Conservation (phyloP, 306 rosid species). For the Clitoria ternatea region DNA sequence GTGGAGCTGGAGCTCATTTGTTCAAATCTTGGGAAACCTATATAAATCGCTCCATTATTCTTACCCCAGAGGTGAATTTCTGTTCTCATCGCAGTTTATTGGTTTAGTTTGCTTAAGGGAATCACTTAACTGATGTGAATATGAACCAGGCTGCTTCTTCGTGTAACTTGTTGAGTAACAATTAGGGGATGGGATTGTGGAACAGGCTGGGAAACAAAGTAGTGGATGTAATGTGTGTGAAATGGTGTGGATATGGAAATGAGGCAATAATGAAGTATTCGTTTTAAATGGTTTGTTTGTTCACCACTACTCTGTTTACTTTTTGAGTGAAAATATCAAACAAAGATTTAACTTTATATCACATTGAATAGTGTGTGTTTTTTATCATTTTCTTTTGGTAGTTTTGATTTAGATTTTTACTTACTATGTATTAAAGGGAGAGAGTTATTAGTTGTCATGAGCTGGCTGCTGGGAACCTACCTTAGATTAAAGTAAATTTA, state of each 20-base stretch:
- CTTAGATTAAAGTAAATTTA: background rate
- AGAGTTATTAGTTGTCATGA: background rate
- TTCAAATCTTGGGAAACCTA: conserved; percentile 86
- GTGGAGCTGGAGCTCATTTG: conserved; percentile 97
- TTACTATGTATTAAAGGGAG: background rate
- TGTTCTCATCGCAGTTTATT: background rate
- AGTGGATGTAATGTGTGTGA: background rate
- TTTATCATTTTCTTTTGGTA: background rate
- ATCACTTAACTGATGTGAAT: background rate
- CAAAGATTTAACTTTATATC: background rate
- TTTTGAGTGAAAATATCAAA: background rate
- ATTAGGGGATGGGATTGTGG: background rate
- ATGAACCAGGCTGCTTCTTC: background rate
- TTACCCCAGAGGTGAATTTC: conserved; percentile 78
- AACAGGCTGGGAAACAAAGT: background rate
- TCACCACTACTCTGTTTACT: background rate
- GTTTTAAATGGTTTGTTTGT: background rate
- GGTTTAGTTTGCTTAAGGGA: background rate
- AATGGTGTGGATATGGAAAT: background rate
- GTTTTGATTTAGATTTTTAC: background rate
- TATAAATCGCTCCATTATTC: conserved; percentile 85
- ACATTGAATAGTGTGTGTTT: background rate
- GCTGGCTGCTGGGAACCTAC: background rate
- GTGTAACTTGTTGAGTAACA: background rate
- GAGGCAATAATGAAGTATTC: background rate